These are phyloP conservation scores for Circinella umbellata DNA, from an alignment of 371 early-diverging fungal species.

Conservation along the genomic window DNA sequence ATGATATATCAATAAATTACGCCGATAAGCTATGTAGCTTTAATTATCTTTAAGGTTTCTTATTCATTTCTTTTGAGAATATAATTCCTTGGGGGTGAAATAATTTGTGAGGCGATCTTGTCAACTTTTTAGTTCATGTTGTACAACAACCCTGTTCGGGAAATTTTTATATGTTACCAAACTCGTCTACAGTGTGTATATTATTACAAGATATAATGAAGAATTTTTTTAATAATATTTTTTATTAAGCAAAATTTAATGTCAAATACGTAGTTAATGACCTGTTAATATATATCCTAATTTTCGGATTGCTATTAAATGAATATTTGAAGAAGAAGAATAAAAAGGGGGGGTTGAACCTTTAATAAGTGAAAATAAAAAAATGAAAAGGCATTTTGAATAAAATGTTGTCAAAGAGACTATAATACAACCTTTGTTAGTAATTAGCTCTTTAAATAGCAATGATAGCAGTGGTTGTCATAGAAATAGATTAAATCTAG, in stretches of 20 bases:
- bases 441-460: no score
- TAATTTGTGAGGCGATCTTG: constrained; percentile 3
- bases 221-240: background rate
- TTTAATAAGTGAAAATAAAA: no score
- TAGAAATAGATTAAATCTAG: no score
- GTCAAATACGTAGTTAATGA: constrained; percentile 1
- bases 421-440: no score
- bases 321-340: background rate
- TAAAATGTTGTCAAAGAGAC: no score
- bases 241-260: constrained; percentile 13
- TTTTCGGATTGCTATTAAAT: background rate
- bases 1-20: no score
- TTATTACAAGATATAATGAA: no score
- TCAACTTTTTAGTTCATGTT: constrained; percentile 10
- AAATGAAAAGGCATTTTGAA: background rate
- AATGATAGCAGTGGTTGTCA: no score
- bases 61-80: background rate
- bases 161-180: constrained; percentile 3
- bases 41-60: no score
- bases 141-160: constrained; percentile 2
- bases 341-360: background rate
- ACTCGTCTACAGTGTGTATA: background rate
- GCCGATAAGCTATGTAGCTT: background rate
- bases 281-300: constrained; percentile 1
- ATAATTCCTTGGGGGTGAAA: background rate